A percentile compares a stretch with the other conserved stretches of the same genome.
phyloP scores from a whole-genome alignment of 148 eudicot species.

The Oxyria digyna region DNA sequence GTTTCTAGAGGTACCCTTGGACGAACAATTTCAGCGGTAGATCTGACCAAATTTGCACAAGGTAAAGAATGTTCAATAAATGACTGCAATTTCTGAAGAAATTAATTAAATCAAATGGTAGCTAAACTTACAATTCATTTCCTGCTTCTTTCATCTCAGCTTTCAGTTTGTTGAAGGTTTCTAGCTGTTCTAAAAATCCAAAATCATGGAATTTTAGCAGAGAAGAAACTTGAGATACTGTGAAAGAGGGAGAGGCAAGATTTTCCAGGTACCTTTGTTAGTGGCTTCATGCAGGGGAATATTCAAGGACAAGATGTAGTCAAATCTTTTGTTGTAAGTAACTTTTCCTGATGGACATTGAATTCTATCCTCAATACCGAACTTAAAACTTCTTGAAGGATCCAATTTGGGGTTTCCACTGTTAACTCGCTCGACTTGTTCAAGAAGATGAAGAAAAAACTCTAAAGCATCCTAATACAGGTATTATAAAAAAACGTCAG shows the following conservation, averaged over 20 bases:
- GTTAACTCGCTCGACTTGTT: constrained; percentile 87
- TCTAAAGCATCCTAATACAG: constrained; percentile 76
- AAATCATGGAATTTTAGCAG: constrained; percentile 9
- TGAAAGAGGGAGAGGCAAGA: background rate
- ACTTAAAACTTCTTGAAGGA: constrained; percentile 87
- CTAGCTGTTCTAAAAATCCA: constrained; percentile 54
- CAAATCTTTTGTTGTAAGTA: constrained; percentile 67
- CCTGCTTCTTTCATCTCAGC: constrained; percentile 45
- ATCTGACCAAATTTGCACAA: constrained; percentile 25
- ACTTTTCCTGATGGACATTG: constrained; percentile 91
- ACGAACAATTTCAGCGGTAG: constrained; percentile 67
- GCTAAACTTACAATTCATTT: constrained; percentile 52
- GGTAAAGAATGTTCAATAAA: background rate
- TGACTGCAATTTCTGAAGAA: background rate
- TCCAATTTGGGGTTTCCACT: constrained; percentile 49
- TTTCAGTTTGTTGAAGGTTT: constrained; percentile 49
- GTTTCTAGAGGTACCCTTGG: constrained; percentile 83
- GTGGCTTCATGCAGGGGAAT: constrained; percentile 75
- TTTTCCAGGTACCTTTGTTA: constrained; percentile 49
- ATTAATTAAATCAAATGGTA: constrained; percentile 2
- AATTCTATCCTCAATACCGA: constrained; percentile 90
- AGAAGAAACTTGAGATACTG: constrained; percentile 2
- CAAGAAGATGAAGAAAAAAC: constrained; percentile 86
- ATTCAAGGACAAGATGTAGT: constrained; percentile 74
- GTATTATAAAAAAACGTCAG: background rate